Conservation (phyloP, 2,329 filamentous ascomycete species). For the Fusarium chaquense region DNA sequence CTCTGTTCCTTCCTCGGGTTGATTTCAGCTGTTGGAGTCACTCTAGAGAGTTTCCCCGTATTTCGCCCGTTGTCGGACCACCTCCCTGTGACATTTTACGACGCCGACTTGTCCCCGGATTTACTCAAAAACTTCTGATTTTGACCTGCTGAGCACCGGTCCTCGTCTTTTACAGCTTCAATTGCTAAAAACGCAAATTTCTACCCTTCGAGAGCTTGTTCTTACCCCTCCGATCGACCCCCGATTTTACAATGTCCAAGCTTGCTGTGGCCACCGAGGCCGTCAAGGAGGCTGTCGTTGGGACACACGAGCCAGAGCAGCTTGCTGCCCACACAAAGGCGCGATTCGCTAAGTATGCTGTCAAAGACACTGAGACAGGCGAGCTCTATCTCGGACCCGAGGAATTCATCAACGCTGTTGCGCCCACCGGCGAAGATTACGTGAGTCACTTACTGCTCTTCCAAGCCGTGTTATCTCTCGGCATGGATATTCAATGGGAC, state of each 20-base stretch:
- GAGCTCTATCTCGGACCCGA: conserved; percentile 84
- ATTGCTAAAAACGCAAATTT: conserved; percentile 35
- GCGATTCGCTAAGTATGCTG: conserved; percentile 81
- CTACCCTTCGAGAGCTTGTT: conserved; percentile 24
- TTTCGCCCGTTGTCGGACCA: conserved; percentile 40
- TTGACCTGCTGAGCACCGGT: conserved; percentile 28
- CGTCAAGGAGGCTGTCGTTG: conserved; percentile 84
- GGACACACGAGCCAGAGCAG: conserved; percentile 67
- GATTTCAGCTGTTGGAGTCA: conserved; percentile 25
- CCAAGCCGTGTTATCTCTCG: neutral
- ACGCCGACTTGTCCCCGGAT: conserved; percentile 16
- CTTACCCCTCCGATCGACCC: conserved; percentile 37
- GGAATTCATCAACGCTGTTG: conserved; percentile 92
- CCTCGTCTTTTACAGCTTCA: conserved; percentile 22
- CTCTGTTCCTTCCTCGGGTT: conserved; percentile 20
- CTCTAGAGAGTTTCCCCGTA: conserved; percentile 26
- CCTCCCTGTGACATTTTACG: conserved; percentile 24
- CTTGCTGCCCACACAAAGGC: conserved; percentile 80
- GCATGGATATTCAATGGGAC: conserved; percentile 16
- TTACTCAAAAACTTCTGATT: conserved; percentile 11
- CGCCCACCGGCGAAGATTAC: conserved; percentile 88
- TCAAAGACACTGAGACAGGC: conserved; percentile 78
- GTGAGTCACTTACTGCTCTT: conserved; percentile 67
- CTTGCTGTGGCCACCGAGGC: conserved; percentile 70
- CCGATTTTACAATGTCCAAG: conserved; percentile 53